Evolutionary conservation across 164 flowering plant genomes (phyloP), one percentile per base, ranked within the genome.

Genomic region (Annona squamosa): DNA sequence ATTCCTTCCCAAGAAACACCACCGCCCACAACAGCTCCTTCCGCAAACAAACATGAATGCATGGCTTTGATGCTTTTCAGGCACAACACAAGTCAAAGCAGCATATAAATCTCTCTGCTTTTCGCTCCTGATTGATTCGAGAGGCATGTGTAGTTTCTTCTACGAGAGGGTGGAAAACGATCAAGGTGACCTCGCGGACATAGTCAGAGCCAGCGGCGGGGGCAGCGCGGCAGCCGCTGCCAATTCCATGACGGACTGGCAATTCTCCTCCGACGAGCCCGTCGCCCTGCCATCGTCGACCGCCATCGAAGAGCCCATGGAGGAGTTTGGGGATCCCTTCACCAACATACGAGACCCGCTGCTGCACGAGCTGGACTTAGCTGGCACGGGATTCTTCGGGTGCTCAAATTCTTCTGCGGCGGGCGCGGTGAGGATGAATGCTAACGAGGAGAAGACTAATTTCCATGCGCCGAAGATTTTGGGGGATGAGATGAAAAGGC

Each of bases 111-210:
- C 19, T 41, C 65, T 5, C 48, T n/a, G 4, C 6, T 26, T 41
- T 9, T 65, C 42, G 45, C 42, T 37, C n/a, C 61, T 63, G 44
- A 48, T 9, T 67, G 17, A 13, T 69, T 73, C 19, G 37, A 71
- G 37, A 73, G 71, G 75, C 65, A 85, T 82, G 85, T 82, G 85
- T 74, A 85, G 84, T 47, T 74, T 74, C 52, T 79, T 79, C 48
- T 66, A 65, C 66, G 72, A 79, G 43, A 73, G 17, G 16, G 88
- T 90, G 94, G 91, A 89, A 48, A 85, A 86, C 67, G 81, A 82
- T 78, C 90, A 86, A 66, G 97, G 97, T 2, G 98, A 92, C 77
- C 84, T 92, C 57, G 86, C 89, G 0, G 98, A 92, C 73, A 88
- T 92, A 65, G 72, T 92, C n/a, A 81, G 96, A 67, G 91, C 85